Conservation (phyloP, 2,329 filamentous ascomycete species). For the Emergomyces orientalis region DNA sequence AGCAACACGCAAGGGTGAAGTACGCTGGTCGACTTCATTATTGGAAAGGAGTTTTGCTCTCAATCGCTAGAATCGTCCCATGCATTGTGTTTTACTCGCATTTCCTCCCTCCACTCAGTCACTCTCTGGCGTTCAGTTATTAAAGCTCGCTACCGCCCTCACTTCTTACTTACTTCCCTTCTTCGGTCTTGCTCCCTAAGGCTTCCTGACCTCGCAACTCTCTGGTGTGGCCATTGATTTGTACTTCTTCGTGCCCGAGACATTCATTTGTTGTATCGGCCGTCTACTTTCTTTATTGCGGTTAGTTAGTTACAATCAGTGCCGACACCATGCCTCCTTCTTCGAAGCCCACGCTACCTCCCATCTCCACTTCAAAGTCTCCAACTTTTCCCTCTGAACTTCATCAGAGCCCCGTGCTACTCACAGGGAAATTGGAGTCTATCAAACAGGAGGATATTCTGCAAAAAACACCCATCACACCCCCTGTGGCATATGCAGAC, state of each 20-base stretch:
- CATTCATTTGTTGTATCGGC: constrained; percentile 9
- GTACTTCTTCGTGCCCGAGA: constrained; percentile 2
- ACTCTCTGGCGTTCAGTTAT: neutral
- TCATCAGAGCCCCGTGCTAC: constrained; percentile 45
- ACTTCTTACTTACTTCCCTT: neutral
- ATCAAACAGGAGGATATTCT: constrained; percentile 59
- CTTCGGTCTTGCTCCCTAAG: constrained; percentile 5
- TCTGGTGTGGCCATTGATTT: constrained; percentile 7
- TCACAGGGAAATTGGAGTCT: constrained; percentile 45
- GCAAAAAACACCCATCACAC: constrained; percentile 77
- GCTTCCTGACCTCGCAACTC: constrained; percentile 3
- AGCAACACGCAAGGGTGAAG: neutral
- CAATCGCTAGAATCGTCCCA: neutral
- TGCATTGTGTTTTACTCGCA: neutral
- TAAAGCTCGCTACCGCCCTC: constrained; percentile 1
- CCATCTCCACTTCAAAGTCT: constrained; percentile 37
- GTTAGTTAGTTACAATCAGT: constrained; percentile 5
- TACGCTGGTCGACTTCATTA: constrained; percentile 6
- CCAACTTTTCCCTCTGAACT: constrained; percentile 45
- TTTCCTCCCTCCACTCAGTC: neutral
- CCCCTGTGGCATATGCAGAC: constrained; percentile 80
- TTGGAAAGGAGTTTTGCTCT: neutral
- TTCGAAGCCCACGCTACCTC: constrained; percentile 31
- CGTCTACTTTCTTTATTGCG: neutral
- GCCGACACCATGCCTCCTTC: constrained; percentile 5